Conservation (phyloP, 495 filamentous ascomycete species). For the Aspergillus bridgeri region DNA sequence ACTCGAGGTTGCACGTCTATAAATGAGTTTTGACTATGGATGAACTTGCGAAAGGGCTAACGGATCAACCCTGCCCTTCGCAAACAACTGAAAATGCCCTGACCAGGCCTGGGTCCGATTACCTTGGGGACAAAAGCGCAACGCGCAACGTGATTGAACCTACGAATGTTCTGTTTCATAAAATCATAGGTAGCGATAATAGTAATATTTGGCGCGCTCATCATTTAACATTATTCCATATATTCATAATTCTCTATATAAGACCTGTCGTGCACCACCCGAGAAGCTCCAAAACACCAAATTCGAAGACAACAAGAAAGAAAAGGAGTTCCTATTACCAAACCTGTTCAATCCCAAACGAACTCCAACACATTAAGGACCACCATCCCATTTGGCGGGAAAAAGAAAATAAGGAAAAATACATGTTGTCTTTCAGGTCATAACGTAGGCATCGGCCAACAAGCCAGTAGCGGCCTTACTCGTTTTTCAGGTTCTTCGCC, state of each 20-base stretch:
- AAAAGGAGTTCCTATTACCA: background rate
- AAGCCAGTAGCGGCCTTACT: conserved; percentile 6
- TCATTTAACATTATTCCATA: background rate
- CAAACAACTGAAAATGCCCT: background rate
- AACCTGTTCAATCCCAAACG: background rate
- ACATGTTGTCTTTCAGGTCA: background rate
- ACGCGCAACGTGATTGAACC: background rate
- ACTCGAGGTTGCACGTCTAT: background rate
- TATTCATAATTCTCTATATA: background rate
- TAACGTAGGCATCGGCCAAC: background rate
- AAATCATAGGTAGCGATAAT: background rate
- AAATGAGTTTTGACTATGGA: background rate
- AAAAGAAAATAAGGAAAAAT: background rate
- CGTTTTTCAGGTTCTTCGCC: conserved; percentile 32
- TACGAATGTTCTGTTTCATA: background rate
- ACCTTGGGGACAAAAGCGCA: background rate
- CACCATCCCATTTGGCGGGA: background rate
- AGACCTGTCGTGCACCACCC: too few species aligned
- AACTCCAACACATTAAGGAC: background rate
- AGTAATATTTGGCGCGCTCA: background rate
- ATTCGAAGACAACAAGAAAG: background rate
- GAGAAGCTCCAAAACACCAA: background rate
- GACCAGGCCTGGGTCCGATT: background rate
- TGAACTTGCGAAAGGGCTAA: background rate
- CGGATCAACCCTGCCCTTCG: background rate